Base-by-base conservation (phyloP, 2,329 filamentous ascomycete genomes). In the Aschersonia sp. region DNA sequence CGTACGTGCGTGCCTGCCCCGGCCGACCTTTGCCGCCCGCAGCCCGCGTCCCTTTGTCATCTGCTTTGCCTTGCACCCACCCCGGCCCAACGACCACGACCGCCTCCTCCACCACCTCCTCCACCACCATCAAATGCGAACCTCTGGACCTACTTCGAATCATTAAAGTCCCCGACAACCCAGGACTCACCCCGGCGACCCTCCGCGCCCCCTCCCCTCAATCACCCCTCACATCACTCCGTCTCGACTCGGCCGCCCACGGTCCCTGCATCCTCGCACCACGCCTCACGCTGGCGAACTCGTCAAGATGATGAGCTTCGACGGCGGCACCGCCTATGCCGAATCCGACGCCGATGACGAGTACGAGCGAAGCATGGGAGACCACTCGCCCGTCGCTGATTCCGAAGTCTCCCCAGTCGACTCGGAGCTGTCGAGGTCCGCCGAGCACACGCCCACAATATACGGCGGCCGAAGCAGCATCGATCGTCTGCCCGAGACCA, bases 301-400 rank as follows among this genome's bases (percentile, higher is more conserved):
- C 35, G 45, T 51, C 53, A 57, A 52, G 49, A 63, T 62, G 58
- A 78, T 78, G 76, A 76, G 73, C 62, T 81, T 81, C 67, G 76
- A 78, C 58, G 72, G 73, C 53, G 78, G 78, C 59, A 81, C 79
- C 54, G 78, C 80, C 51, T 88, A 87, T 64, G 79, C 85, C 63
- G 85, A 87, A 67, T 87, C 80, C 55, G 85, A 87, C 61, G 83
- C 83, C 57, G 85, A 87, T 66, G 85, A 89, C 66, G 85, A 89
- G 69, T 87, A 87, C 63, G 84, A 89, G 72, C 74, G 82, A 60
- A 81, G 80, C 63, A 72, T 82, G 55, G 73, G 76, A 58, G 76
- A 80, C 59, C 79, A 76, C 62, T 84, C 81, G 5, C 83, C 81
- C 50, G 76, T 78, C 55, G 72, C 79, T 52, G 81, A 85, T 61